Conservation (phyloP, 2,329 filamentous ascomycete genomes). For the Fusarium albidum region DNA sequence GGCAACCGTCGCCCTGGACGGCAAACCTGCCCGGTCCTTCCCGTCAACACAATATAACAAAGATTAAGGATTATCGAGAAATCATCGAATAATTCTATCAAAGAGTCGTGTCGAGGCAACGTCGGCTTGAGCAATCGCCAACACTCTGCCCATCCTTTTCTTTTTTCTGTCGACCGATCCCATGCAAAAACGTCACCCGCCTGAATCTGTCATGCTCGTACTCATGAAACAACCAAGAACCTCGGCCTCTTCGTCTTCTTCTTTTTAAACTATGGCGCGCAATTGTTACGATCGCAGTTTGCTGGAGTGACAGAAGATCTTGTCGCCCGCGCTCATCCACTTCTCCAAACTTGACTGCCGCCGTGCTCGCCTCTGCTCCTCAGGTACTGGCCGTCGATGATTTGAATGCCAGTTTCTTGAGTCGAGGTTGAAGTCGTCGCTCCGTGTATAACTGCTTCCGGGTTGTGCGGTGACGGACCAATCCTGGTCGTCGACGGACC, state of each 20-base stretch:
- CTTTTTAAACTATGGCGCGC: neutral
- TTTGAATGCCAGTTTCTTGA: constrained; percentile 3
- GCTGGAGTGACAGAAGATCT: constrained; percentile 28
- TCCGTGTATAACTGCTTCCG: constrained; percentile 18
- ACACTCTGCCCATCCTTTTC: neutral
- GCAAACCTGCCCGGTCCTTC: too few species aligned
- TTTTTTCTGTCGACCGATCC: neutral
- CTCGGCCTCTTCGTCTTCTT: constrained; percentile 1
- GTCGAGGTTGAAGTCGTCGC: constrained; percentile 3
- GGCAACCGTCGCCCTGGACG: too few species aligned
- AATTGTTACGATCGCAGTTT: constrained; percentile 19
- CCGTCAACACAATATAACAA: neutral
- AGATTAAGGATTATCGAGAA: neutral
- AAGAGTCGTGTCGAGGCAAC: neutral
- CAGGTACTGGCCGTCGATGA: constrained; percentile 3
- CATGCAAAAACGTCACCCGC: neutral
- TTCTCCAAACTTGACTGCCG: constrained; percentile 32
- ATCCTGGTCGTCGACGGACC: constrained; percentile 12
- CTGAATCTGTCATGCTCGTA: constrained; percentile 7
- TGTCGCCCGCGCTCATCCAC: constrained; percentile 38
- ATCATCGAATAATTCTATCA: constrained; percentile 5
- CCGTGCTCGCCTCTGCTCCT: constrained; percentile 24
- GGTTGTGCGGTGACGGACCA: constrained; percentile 19
- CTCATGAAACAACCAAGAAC: neutral
- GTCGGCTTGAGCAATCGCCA: neutral